Base-by-base conservation (phyloP, 768 basidiomycete species). In the Xerocomellus amylosporus region DNA sequence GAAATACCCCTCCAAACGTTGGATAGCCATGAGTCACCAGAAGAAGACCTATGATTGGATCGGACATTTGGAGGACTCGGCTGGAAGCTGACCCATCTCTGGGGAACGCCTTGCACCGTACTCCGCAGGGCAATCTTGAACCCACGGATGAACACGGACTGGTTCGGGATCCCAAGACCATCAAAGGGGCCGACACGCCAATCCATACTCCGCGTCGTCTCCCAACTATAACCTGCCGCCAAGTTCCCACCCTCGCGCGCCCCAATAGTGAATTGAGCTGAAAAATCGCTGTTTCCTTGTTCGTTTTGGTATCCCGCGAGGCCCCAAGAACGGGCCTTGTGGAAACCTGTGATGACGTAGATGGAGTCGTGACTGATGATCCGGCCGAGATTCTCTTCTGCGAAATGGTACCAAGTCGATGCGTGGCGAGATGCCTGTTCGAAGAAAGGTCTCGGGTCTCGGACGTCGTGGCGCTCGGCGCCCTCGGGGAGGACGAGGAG, bases 401-500 rank as follows among this genome's bases (percentile, higher is more conserved):
- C 69, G 20, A 68, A 69, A 30, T 50, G 53, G 51, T 73, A 74
- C 73, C 74, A 75, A 6, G 58, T 49, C 14, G 49, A 51, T 0
- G 66, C 72, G 50, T 74, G 45, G 28, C 54, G 37, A 31, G 53
- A 51, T 1, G 71, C 71, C 39, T 67, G 66, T 14, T 64, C 59
- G 7, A 61, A 57, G 37, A 75, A 71, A 2, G 49, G 55, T 3
- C n/a, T 43, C 13, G 53, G 46, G 15, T 74, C 63, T 15, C 61
- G 61, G 22, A 71, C 56, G 24, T 69, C 66, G 17, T 64, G 59
- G 47, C 60, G 41, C 17, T 55, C 57, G 1, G 71, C 68, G 6
- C 72, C 75, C 33, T 73, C 65, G 0, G 74, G 73, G 38, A 75
- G 65, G 20, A 69, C 46, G 9, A 75, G 61, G 8, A 73, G 48